Base-by-base conservation (phyloP, 2,329 filamentous ascomycete genomes). In the Podosphaera xanthii region DNA sequence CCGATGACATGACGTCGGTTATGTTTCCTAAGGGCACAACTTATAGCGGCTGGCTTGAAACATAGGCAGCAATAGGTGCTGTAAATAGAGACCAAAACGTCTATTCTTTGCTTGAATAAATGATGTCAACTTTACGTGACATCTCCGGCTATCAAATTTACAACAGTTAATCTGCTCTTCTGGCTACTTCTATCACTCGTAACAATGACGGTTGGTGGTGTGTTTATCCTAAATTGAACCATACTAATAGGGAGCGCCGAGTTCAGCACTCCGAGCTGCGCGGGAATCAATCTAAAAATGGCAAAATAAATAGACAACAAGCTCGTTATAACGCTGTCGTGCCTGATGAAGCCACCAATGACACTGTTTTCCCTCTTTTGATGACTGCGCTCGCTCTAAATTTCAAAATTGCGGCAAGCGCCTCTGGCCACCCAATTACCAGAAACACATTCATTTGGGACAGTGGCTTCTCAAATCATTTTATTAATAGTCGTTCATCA, bases 311-410 rank as follows among this genome's bases (percentile, higher is more conserved):
- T 12, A 46, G 22, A 12, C 4, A n/a, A 10, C 30, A 52, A 52
- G 8, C 3, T 22, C 1, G 49, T 10, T n/a, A 1, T 14, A 54
- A 54, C 34, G 34, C 33, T 54, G 52, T 34, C n/a, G 34, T 34
- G n/a, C 34, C 10, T 14, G 14, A 31, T 54, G 52, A 54, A 14
- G n/a, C 35, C 38, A 14, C 14, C 14, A 34, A 54, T 38, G n/a
- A 34, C 38, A 34, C 35, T 38, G 31, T 35, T 7, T 34, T 34
- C n/a, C 14, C 52, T 14, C 35, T 31, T 4, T 31, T 34, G 10
- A 54, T 54, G 31, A 54, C 52, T 12, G 52, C 68, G 14, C 59
- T 34, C 1, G 12, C 52, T 36, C 1, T 4, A 36, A 36, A 2
- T 36, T 36, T 35, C 6, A 10, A 1, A 7, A 2, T 54, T 3